phyloP scores from a whole-genome alignment of 2,329 filamentous ascomycete species.

The Cladobotryum mycophilum region DNA sequence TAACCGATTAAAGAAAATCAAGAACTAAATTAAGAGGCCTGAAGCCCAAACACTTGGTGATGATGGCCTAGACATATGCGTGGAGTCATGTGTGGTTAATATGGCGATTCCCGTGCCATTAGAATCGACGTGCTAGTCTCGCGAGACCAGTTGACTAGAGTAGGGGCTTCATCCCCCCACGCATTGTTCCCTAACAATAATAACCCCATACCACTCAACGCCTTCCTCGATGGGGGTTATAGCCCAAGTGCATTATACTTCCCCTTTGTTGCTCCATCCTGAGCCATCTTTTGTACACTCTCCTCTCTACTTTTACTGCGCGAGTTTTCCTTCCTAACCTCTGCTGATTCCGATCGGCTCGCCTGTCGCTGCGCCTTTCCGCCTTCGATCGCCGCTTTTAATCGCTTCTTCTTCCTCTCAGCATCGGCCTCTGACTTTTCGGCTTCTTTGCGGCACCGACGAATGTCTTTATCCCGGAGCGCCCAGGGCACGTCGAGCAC shows the following conservation, averaged over 20 bases:
- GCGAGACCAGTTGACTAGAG: no score
- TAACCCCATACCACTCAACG: not conserved
- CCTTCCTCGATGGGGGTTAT: conserved; percentile 15
- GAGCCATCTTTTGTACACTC: conserved; percentile 22
- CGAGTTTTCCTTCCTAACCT: not conserved
- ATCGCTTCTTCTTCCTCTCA: conserved; percentile 21
- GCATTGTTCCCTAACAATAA: no score
- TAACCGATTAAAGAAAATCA: no score
- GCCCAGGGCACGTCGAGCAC: conserved; percentile 50
- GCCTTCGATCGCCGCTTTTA: conserved; percentile 15
- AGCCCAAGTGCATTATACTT: conserved; percentile 30
- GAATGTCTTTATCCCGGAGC: conserved; percentile 43
- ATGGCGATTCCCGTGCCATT: no score
- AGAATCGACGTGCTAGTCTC: no score
- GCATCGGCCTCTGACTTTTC: conserved; percentile 27
- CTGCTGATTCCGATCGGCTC: not conserved
- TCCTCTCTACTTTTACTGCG: conserved; percentile 2
- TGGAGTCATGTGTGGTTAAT: no score
- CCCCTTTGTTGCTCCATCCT: conserved; percentile 22
- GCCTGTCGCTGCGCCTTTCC: not conserved
- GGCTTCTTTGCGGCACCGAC: conserved; percentile 43
- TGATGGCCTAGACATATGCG: no score
- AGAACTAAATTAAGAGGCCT: no score
- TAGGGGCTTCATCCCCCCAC: no score
- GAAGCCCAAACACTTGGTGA: no score